Evolutionary conservation across 169 alveolate species (phyloP), one percentile per base, ranked within the genome.

Genomic region (Plasmodium inui): DNA sequence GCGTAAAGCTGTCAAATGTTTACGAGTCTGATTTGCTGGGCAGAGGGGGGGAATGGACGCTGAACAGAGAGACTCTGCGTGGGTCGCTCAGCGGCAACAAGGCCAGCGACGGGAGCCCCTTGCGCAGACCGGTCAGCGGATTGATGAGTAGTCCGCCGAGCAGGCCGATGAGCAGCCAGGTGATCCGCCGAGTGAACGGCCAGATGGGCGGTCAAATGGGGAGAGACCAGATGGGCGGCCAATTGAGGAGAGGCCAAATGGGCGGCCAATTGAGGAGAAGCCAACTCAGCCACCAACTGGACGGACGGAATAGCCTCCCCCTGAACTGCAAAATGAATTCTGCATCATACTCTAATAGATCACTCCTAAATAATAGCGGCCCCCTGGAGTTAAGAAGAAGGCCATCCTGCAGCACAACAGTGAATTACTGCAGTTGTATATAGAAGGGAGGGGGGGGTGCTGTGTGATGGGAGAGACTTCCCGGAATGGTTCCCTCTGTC

Each of bases 391-490:
- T 85, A 32, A 73, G 57, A 19, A 85, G 67, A 74, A 76, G 81
- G 32, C 82, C 85, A 30, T 53, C 89, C n/a, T 55, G 89, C 46
- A 32, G 22, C 28, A 53, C 89, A 88, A 78, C 76, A 55, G 32
- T 37, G 53, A 74, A 55, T 44, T 88, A 88, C 81, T 88, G 94
- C 32, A 88, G 78, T 88, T 88, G 94, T 37, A 88, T 88, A 34
- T 88, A 57, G 76, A 57, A 79, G 28, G 41, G 14, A 14, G 3
- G 50, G 57, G 57, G n/a, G 44, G 44, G 44, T 37, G 44, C 44
- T 2, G 44, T n/a, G 9, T 34, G 39, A 2, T 2, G 39, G 39
- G 44, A 37, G 44, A 37, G 44, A 5, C 44, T 37, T 6, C 44
- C 44, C 44, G 1, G n/a, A n/a, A n/a, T n/a, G n/a, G n/a, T n/a